These are phyloP conservation scores for Umbelopsis sp. DNA, from an alignment of 192 early-diverging fungal genomes.

Conservation along the genomic window DNA sequence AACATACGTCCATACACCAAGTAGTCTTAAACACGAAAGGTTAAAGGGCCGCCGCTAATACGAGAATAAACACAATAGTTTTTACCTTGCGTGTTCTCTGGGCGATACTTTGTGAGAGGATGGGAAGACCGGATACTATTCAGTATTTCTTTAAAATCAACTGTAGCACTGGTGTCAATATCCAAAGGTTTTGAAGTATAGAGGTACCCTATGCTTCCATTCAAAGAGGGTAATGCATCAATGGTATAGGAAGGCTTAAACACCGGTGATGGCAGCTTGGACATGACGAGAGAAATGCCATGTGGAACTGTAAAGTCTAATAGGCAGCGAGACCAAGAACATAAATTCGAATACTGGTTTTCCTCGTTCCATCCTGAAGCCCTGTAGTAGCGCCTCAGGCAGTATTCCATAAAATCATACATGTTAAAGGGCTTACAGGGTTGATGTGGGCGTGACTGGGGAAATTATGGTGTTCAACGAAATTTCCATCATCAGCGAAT, in stretches of 20 bases:
- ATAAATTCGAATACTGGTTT: slow-evolving; percentile 82
- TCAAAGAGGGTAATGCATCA: slow-evolving; percentile 56
- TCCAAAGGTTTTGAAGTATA: slow-evolving; percentile 74
- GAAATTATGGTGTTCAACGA: background rate
- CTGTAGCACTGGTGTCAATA: slow-evolving; percentile 52
- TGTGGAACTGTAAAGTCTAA: slow-evolving; percentile 83
- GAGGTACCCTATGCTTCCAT: slow-evolving; percentile 76
- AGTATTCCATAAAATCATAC: slow-evolving; percentile 84
- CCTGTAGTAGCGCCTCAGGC: slow-evolving; percentile 76
- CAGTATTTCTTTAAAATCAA: slow-evolving; percentile 51
- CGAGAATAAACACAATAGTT: too few relatives aligned
- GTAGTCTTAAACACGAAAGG: slow-evolving; percentile 41
- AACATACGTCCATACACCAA: slow-evolving; percentile 75
- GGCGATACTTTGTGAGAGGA: background rate
- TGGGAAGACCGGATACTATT: slow-evolving; percentile 48
- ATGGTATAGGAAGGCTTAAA: slow-evolving; percentile 79
- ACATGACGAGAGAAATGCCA: slow-evolving; percentile 70
- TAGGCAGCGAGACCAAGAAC: slow-evolving; percentile 69
- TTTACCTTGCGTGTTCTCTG: slow-evolving; percentile 7
- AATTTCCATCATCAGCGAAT: background rate
- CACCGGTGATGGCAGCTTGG: slow-evolving; percentile 73
- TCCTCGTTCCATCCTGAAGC: slow-evolving; percentile 78
- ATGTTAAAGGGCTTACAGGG: slow-evolving; percentile 28
- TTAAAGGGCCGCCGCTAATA: background rate
- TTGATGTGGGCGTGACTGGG: background rate